Evolutionary conservation across 331 rosid species (phyloP).

Genomic region (Rhamnella rubrinervis): DNA sequence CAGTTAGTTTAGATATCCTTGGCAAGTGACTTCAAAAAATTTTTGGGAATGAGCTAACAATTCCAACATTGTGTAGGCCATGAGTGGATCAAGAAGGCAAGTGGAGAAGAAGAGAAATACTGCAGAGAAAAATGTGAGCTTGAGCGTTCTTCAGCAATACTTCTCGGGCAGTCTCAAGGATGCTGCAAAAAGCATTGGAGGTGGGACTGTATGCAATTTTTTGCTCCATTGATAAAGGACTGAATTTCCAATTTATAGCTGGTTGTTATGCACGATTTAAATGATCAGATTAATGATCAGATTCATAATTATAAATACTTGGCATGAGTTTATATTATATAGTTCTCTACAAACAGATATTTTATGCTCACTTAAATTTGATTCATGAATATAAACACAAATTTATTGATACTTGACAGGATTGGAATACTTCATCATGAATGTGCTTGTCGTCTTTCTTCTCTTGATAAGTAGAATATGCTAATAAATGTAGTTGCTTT

Average conservation of each 20-base stretch:
- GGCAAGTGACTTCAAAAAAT: neutral
- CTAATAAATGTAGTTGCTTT: too few species aligned
- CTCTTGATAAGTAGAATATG: too few species aligned
- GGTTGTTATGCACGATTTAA: slow-evolving; percentile 21
- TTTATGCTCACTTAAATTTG: too few species aligned
- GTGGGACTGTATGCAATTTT: slow-evolving; percentile 38
- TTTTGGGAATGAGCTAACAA: slow-evolving; percentile 15
- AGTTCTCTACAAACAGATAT: too few species aligned
- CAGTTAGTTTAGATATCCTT: slow-evolving; percentile 16
- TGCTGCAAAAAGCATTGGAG: slow-evolving; percentile 89
- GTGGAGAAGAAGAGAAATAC: slow-evolving; percentile 55
- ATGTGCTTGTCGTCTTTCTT: too few species aligned
- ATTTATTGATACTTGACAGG: too few species aligned
- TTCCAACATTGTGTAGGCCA: slow-evolving; percentile 34
- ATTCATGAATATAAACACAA: too few species aligned
- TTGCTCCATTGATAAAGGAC: slow-evolving; percentile 7
- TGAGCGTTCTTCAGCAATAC: slow-evolving; percentile 78
- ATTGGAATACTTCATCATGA: too few species aligned
- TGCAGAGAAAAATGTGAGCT: slow-evolving; percentile 75
- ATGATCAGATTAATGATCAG: too few species aligned
- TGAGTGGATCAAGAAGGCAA: slow-evolving; percentile 44
- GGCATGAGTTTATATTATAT: too few species aligned
- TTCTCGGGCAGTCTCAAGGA: slow-evolving; percentile 95
- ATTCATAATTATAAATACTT: too few species aligned
- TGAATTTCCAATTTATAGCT: slow-evolving; percentile 20